These are phyloP conservation scores for Gyromitra esculenta DNA, from an alignment of 2,329 filamentous ascomycete species.

Conservation along the genomic window DNA sequence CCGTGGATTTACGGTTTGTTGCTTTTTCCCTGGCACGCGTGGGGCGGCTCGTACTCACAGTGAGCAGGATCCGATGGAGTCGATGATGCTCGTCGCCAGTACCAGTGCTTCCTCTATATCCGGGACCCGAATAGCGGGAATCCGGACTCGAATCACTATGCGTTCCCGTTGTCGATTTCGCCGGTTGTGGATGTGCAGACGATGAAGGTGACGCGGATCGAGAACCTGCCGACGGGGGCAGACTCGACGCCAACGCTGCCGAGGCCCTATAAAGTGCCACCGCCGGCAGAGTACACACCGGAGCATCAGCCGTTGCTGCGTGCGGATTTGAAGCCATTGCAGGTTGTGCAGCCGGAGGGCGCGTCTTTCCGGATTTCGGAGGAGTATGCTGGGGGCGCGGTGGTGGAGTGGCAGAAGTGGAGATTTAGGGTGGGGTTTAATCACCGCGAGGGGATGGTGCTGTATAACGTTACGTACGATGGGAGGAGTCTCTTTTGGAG, in stretches of 20 bases:
- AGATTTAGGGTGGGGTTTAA: slow-evolving; percentile 71
- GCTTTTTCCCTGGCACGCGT: not conserved
- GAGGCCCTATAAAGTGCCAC: slow-evolving; percentile 68
- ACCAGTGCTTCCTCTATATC: slow-evolving; percentile 74
- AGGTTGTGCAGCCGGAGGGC: slow-evolving; percentile 72
- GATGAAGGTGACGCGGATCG: slow-evolving; percentile 74
- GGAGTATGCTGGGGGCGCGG: slow-evolving; percentile 62
- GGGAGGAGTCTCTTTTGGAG: slow-evolving; percentile 74
- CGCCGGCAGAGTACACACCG: slow-evolving; percentile 72
- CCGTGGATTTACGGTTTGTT: slow-evolving; percentile 71
- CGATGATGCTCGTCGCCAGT: slow-evolving; percentile 66
- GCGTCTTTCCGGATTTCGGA: slow-evolving; percentile 65
- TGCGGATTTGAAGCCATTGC: slow-evolving; percentile 71
- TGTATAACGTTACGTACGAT: slow-evolving; percentile 74
- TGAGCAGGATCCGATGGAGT: slow-evolving; percentile 65
- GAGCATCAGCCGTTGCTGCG: slow-evolving; percentile 69
- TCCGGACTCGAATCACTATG: slow-evolving; percentile 74
- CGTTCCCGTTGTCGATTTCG: slow-evolving; percentile 73
- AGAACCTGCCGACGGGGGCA: slow-evolving; percentile 73
- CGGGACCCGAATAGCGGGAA: slow-evolving; percentile 70
- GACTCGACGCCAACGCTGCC: slow-evolving; percentile 69
- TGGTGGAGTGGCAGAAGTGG: slow-evolving; percentile 74
- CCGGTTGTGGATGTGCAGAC: slow-evolving; percentile 72
- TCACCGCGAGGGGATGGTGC: slow-evolving; percentile 71
- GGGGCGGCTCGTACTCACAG: slow-evolving; percentile 19